Evolutionary conservation across 2,329 filamentous ascomycete genomes (phyloP).

Genomic region (Teratosphaeria nubilosa): DNA sequence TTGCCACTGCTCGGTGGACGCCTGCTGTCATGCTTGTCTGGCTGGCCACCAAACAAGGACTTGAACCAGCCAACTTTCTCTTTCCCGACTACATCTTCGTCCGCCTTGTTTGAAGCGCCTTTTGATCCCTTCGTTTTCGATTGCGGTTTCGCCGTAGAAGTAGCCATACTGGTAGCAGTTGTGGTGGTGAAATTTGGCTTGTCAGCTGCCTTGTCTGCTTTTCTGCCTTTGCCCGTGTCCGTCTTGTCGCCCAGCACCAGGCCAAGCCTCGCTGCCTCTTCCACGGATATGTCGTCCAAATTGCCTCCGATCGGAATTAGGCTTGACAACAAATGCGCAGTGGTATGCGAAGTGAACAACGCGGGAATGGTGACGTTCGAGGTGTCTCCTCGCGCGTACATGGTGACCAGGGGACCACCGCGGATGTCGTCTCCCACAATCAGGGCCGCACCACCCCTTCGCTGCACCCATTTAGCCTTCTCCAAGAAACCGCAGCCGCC

Average conservation of each 20-base stretch:
- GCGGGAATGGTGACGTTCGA: conserved; percentile 91
- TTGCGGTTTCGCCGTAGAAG: conserved; percentile 9
- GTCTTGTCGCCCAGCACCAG: conserved; percentile 23
- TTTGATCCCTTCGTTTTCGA: conserved; percentile 4
- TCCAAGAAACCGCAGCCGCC: conserved; percentile 94
- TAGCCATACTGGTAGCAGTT: conserved; percentile 6
- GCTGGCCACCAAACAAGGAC: conserved; percentile 27
- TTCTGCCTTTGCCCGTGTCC: conserved; percentile 4
- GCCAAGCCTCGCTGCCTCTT: conserved; percentile 44
- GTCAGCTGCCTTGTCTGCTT: conserved; percentile 4
- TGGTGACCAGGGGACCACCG: conserved; percentile 82
- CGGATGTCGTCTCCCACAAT: conserved; percentile 91
- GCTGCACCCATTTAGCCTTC: conserved; percentile 94
- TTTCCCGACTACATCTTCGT: conserved; percentile 1
- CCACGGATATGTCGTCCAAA: conserved; percentile 50
- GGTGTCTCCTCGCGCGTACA: conserved; percentile 96
- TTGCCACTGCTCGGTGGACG: conserved; percentile 64
- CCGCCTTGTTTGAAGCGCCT: not conserved
- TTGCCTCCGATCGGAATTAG: conserved; percentile 64
- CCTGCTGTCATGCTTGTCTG: conserved; percentile 37
- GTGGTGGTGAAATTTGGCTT: conserved; percentile 22
- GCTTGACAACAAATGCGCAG: conserved; percentile 82
- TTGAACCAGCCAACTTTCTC: conserved; percentile 33
- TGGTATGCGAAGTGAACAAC: conserved; percentile 89
- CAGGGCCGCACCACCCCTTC: conserved; percentile 75